Evolutionary conservation across 2,329 filamentous ascomycete species (phyloP).

Genomic region (Xylaria sp.): DNA sequence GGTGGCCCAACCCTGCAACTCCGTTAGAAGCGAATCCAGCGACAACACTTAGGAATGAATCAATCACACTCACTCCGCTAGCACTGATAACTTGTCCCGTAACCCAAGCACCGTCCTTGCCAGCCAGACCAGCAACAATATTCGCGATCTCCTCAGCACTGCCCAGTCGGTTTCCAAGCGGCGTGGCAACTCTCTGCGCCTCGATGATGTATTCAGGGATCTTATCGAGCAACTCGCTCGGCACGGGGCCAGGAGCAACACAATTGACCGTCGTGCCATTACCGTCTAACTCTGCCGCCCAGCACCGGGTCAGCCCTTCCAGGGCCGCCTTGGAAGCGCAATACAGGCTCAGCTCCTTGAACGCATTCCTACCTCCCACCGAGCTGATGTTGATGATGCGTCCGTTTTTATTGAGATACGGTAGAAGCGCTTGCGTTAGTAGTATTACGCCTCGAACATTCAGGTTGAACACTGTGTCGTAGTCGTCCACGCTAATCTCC

Average conservation of each 20-base stretch:
- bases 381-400: background rate
- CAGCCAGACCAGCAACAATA: background rate
- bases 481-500: background rate
- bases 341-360: background rate
- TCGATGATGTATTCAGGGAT: background rate
- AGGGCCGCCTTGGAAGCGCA: constrained; percentile 66
- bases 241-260: constrained; percentile 48
- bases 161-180: background rate
- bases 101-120: background rate
- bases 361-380: background rate
- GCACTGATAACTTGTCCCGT: background rate
- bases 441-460: background rate
- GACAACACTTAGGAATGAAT: background rate
- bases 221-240: background rate
- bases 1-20: background rate
- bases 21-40: background rate
- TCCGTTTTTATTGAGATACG: background rate
- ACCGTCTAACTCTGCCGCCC: constrained; percentile 66
- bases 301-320: constrained; percentile 67
- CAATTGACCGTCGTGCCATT: constrained; percentile 69
- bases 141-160: background rate
- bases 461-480: background rate
- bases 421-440: background rate
- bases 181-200: background rate
- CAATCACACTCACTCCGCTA: background rate